Base-by-base conservation (phyloP, 768 basidiomycete genomes). In the Leccinum barrowsii region DNA sequence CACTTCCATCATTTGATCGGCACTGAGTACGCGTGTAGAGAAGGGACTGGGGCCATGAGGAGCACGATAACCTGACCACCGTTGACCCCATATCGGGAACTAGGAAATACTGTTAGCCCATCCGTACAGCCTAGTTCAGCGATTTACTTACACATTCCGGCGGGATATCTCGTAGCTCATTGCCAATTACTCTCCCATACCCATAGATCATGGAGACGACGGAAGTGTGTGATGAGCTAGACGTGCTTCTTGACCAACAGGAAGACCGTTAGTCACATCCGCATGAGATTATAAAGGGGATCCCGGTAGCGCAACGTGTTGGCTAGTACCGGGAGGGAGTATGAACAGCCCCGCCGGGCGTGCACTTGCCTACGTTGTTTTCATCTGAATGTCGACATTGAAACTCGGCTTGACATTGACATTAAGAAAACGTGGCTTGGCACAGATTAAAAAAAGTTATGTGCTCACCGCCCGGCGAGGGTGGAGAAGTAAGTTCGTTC, bases 41-140 rank as follows among this genome's bases (percentile, higher is more conserved):
- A 69, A 71, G 19, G 61, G 47, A 35, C 70, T 72, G 30, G 70
- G 68, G 15, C 70, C 66, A 35, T 52, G 60, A 51, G 70, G 64
- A 55, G 42, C 44, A 60, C 59, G 63, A 55, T 66, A 59, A 13
- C 60, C 54, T 30, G 64, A 54, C 70, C 70, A 72, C 32, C 70
- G 66, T 54, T 70, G 68, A 58, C 72, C 72, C 72, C 72, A 73
- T 56, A 72, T 57, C 15, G 70, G 66, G 32, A 73, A 59, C 70
- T 72, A 63, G 52, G 30, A 50, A 40, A 34, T 15, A 34, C 35
- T 34, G 55, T 67, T 46, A 70, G 58, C 49, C 47, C 48, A 37
- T 26, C 26, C 28, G 50, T 11, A 19, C n/a, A 56, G 35, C 30
- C 17, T 15, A 7, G 19, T 30, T 53, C n/a, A 55, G 50, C 40